phyloP scores from a whole-genome alignment of 345 rosid species.

The Heritiera littoralis region DNA sequence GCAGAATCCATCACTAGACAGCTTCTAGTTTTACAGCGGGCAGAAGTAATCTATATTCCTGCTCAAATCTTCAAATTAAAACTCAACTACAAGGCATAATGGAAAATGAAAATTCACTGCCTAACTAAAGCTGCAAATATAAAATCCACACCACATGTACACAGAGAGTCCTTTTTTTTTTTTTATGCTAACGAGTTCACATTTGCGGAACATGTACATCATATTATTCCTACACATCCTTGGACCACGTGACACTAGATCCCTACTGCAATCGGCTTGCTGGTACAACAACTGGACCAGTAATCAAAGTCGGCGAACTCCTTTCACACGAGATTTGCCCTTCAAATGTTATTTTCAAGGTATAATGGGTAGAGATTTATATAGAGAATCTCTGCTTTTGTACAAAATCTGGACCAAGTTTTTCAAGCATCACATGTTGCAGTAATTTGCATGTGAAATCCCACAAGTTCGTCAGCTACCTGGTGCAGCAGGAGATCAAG shows the following conservation, averaged over 20 bases:
- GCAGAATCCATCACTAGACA: not conserved
- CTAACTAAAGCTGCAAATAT: not conserved
- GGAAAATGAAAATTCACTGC: not conserved
- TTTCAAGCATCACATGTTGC: not conserved
- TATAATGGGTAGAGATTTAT: not conserved
- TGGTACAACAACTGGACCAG: not conserved
- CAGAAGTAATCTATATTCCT: too few relatives aligned
- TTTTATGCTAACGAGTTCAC: not conserved
- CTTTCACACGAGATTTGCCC: slow-evolving; percentile 2
- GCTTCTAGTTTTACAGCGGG: not conserved
- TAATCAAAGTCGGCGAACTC: slow-evolving; percentile 7
- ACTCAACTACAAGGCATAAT: not conserved
- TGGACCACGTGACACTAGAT: not conserved
- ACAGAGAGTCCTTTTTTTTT: not conserved
- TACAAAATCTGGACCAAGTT: not conserved
- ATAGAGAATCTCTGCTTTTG: not conserved
- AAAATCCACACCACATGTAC: not conserved
- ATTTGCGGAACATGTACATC: slow-evolving; percentile 3
- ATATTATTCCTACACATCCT: not conserved
- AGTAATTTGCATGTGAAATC: slow-evolving; percentile 31
- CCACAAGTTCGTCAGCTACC: slow-evolving; percentile 46
- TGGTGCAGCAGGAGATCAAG: slow-evolving; percentile 49
- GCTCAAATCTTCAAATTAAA: not conserved
- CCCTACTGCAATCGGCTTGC: not conserved
- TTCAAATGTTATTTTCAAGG: not conserved